Percentiles rank a stretch among this genome's conserved stretches.
phyloP scores from a whole-genome alignment of 352 stramenopile genomes.

The Globisporangium middletonii region DNA sequence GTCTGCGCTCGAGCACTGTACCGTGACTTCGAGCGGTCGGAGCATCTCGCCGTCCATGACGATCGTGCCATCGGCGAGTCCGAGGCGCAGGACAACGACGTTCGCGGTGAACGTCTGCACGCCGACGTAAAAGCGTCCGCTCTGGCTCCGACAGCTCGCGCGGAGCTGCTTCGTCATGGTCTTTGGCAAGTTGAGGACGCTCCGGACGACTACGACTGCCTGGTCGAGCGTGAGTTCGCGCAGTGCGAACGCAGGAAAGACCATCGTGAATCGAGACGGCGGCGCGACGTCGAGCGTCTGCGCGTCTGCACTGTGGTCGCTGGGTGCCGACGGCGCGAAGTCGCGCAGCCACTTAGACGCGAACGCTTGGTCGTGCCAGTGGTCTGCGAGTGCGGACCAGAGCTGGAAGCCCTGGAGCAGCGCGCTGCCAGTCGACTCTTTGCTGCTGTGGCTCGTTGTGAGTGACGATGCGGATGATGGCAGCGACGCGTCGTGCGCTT shows the following conservation, averaged over 20 bases:
- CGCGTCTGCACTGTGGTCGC: neutral
- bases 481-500: slow-evolving; percentile 28
- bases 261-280: slow-evolving; percentile 13
- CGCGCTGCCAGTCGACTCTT: neutral
- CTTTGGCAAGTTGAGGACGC: slow-evolving; percentile 19
- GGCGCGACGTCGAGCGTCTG: slow-evolving; percentile 3
- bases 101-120: slow-evolving; percentile 35
- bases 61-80: slow-evolving; percentile 6
- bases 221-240: slow-evolving; percentile 18
- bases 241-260: slow-evolving; percentile 14
- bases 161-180: slow-evolving; percentile 20
- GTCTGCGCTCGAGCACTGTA: slow-evolving; percentile 45
- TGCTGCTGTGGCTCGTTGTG: neutral
- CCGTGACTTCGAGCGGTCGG: slow-evolving; percentile 30
- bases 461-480: neutral
- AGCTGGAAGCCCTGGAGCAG: slow-evolving; percentile 27
- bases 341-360: slow-evolving; percentile 20
- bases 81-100: slow-evolving; percentile 38
- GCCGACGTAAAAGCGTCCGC: slow-evolving; percentile 47
- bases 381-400: slow-evolving; percentile 29
- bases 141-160: slow-evolving; percentile 27
- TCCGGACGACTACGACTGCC: slow-evolving; percentile 26
- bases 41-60: slow-evolving; percentile 17
- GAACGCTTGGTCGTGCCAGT: slow-evolving; percentile 26
- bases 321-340: neutral